These are phyloP conservation scores for Fusarium sp. DNA, from an alignment of 2,329 filamentous ascomycete genomes.

Conservation along the genomic window DNA sequence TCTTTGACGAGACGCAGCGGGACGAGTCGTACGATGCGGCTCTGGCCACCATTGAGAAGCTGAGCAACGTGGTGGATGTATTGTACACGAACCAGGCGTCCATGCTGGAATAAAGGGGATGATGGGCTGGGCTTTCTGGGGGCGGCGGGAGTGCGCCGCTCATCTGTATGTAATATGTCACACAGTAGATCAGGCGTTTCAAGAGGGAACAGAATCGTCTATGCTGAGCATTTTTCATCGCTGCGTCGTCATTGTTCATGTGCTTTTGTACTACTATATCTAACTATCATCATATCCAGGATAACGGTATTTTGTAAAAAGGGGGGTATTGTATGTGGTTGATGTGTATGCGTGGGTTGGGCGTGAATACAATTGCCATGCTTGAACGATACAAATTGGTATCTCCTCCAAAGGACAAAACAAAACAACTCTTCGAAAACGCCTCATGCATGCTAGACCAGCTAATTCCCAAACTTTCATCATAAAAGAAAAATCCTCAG, in stretches of 20 bases:
- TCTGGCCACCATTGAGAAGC: constrained; percentile 93
- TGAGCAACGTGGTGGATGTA: constrained; percentile 96
- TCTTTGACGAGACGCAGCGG: constrained; percentile 93
- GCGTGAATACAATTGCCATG: constrained; percentile 4
- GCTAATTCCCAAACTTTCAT: constrained; percentile 27
- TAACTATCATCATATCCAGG: constrained; percentile 11
- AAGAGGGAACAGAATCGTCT: constrained; percentile 42
- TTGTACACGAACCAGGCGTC: constrained; percentile 98
- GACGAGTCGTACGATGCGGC: constrained; percentile 96
- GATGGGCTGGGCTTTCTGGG: neutral
- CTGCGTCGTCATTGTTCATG: constrained; percentile 19
- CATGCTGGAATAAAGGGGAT: constrained; percentile 78
- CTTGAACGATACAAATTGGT: constrained; percentile 34
- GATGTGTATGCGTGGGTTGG: neutral
- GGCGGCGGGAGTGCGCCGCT: constrained; percentile 19
- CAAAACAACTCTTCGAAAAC: constrained; percentile 34
- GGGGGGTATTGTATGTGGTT: constrained; percentile 22
- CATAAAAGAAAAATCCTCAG: constrained; percentile 22
- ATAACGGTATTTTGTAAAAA: neutral
- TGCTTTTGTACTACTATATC: constrained; percentile 7
- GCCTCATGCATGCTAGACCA: constrained; percentile 32
- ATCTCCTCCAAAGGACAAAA: constrained; percentile 28
- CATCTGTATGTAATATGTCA: constrained; percentile 46
- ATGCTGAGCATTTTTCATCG: constrained; percentile 29
- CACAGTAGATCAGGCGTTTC: constrained; percentile 46